Conservation (phyloP, 2,329 filamentous ascomycete genomes). For the Alternaria burnsii region DNA sequence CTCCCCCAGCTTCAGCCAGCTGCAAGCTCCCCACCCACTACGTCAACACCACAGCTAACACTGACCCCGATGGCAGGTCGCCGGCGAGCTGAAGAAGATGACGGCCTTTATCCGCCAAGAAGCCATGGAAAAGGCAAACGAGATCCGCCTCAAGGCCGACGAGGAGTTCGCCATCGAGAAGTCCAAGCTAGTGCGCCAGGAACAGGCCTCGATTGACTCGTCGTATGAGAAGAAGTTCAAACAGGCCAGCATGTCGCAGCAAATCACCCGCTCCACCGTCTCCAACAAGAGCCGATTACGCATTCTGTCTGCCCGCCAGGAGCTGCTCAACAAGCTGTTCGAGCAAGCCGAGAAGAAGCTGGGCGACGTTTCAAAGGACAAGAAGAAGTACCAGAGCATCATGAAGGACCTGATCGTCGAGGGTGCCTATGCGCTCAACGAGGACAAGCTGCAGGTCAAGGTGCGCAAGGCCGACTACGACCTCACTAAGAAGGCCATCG, state of each 20-base stretch:
- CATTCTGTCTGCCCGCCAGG: conserved; percentile 86
- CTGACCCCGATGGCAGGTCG: conserved; percentile 70
- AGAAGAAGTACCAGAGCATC: conserved; percentile 76
- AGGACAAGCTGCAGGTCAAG: conserved; percentile 77
- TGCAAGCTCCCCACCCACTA: conserved; percentile 32
- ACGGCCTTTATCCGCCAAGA: conserved; percentile 99
- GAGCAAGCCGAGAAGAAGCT: conserved; percentile 80
- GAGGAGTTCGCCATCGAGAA: conserved; percentile 99
- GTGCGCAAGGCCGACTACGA: conserved; percentile 82
- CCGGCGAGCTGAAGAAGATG: conserved; percentile 99
- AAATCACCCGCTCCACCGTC: conserved; percentile 95
- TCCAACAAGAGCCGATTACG: conserved; percentile 95
- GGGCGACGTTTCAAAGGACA: conserved; percentile 70
- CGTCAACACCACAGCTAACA: conserved; percentile 43
- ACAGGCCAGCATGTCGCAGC: conserved; percentile 96
- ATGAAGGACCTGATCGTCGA: conserved; percentile 86
- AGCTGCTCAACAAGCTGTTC: conserved; percentile 90
- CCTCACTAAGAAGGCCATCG: conserved; percentile 78
- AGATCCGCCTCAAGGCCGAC: conserved; percentile 98
- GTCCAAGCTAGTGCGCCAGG: conserved; percentile 95
- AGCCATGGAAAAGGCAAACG: conserved; percentile 93
- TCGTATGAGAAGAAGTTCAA: conserved; percentile 99
- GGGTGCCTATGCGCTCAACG: conserved; percentile 86
- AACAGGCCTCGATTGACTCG: conserved; percentile 90
- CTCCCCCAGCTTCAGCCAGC: conserved; percentile 23